These are phyloP conservation scores for Pythium sp. DNA, from an alignment of 352 stramenopile species.

Conservation along the genomic window DNA sequence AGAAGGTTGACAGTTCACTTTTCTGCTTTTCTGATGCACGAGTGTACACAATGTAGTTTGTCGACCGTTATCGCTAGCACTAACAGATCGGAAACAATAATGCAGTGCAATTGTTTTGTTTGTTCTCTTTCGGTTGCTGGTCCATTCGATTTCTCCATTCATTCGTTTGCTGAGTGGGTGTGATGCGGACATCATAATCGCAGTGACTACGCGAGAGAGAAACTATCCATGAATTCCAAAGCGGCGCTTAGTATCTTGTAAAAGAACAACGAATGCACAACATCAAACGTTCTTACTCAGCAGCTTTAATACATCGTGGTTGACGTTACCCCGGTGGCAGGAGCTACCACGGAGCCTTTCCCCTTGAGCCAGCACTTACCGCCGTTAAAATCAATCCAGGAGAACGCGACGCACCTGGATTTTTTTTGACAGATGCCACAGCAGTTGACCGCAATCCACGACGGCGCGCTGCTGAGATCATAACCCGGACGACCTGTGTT, in stretches of 20 bases:
- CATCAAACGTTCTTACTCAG: too few species aligned
- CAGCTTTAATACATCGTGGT: too few species aligned
- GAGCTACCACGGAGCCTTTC: too few species aligned
- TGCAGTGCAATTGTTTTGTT: not conserved
- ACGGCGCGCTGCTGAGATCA: not conserved
- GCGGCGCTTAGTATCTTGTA: too few species aligned
- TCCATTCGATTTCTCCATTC: not conserved
- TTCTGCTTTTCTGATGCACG: not conserved
- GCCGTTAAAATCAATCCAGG: constrained; percentile 18
- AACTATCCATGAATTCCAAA: not conserved
- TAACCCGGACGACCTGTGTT: constrained; percentile 1
- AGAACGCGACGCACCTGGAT: constrained; percentile 1
- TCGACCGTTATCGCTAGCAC: not conserved
- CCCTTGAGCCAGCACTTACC: constrained; percentile 62
- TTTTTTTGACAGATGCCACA: constrained; percentile 12
- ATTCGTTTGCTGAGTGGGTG: not conserved
- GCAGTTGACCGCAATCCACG: constrained; percentile 3
- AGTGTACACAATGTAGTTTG: not conserved
- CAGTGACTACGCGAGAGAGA: not conserved
- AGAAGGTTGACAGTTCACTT: not conserved
- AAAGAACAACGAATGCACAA: too few species aligned
- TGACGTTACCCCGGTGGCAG: too few species aligned
- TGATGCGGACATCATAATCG: not conserved
- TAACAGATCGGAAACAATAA: not conserved
- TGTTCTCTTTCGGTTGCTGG: not conserved